A percentile compares a stretch with the other conserved stretches of the same genome.
phyloP scores from a whole-genome alignment of 139 green algal species.

The Coelastrella sp. region DNA sequence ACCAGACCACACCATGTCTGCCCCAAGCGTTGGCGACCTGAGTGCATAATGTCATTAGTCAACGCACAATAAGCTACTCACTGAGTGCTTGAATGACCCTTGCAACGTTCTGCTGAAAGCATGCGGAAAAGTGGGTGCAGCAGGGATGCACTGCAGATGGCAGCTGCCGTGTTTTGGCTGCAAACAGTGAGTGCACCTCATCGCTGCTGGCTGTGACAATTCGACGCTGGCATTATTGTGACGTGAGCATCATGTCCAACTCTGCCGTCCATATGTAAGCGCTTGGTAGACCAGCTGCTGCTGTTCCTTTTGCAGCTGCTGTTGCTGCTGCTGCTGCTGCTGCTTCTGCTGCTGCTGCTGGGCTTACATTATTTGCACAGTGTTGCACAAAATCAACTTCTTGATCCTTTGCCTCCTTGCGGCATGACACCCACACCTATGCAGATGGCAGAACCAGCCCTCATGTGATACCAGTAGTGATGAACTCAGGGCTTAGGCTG shows the following conservation, averaged over 20 bases:
- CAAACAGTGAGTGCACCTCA: background rate
- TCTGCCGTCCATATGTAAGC: too few species aligned
- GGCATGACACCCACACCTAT: slow-evolving; percentile 39
- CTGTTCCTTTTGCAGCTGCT: background rate
- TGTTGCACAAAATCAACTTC: slow-evolving; percentile 37
- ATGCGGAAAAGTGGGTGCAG: too few species aligned
- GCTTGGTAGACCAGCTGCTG: background rate
- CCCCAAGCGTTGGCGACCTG: too few species aligned
- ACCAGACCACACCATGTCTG: background rate
- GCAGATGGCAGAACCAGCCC: too few species aligned
- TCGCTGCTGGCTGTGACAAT: background rate
- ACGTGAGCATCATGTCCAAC: too few species aligned
- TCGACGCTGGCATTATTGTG: too few species aligned
- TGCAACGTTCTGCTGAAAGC: background rate
- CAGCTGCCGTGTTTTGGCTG: background rate
- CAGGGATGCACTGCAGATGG: background rate
- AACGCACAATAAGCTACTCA: too few species aligned
- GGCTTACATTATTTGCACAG: slow-evolving; percentile 23
- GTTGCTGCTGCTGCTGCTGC: background rate
- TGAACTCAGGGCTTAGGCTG: background rate
- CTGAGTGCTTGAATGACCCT: background rate
- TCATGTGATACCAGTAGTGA: background rate
- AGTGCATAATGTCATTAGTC: too few species aligned
- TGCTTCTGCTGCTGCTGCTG: background rate
- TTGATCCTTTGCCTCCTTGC: slow-evolving; percentile 22